These are phyloP conservation scores for Camelina sativa DNA, from an alignment of 345 rosid genomes.

Conservation along the genomic window DNA sequence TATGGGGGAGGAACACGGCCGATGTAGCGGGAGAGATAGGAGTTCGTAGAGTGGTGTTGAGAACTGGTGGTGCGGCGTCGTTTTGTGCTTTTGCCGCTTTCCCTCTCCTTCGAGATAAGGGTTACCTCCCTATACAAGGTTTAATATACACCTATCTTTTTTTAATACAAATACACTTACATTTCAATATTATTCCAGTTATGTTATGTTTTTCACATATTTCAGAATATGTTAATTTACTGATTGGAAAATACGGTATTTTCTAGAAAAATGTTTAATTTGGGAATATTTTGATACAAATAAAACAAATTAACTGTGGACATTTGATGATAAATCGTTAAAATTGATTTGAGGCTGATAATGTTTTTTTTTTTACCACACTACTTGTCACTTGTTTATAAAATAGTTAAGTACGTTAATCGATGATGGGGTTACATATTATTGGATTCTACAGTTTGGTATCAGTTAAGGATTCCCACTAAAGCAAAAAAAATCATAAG, in stretches of 20 bases:
- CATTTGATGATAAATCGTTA: not conserved
- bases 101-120: slow-evolving; percentile 40
- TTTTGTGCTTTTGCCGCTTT: slow-evolving; percentile 40
- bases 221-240: too few species aligned
- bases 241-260: too few species aligned
- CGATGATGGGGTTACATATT: not conserved
- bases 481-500: not conserved
- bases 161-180: too few species aligned
- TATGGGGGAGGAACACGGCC: slow-evolving; percentile 47
- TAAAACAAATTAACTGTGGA: not conserved
- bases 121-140: slow-evolving; percentile 47
- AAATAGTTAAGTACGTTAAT: not conserved
- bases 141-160: not conserved
- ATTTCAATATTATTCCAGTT: too few species aligned
- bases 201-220: too few species aligned
- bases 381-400: not conserved
- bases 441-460: not conserved
- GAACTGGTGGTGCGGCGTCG: slow-evolving; percentile 47
- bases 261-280: not conserved
- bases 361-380: too few species aligned
- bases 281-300: not conserved
- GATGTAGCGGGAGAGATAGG: slow-evolving; percentile 53
- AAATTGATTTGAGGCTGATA: not conserved
- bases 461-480: not conserved
- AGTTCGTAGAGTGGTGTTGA: slow-evolving; percentile 53